Base-by-base conservation (phyloP, 257 asterid genomes). In the Coffea canephora region DNA sequence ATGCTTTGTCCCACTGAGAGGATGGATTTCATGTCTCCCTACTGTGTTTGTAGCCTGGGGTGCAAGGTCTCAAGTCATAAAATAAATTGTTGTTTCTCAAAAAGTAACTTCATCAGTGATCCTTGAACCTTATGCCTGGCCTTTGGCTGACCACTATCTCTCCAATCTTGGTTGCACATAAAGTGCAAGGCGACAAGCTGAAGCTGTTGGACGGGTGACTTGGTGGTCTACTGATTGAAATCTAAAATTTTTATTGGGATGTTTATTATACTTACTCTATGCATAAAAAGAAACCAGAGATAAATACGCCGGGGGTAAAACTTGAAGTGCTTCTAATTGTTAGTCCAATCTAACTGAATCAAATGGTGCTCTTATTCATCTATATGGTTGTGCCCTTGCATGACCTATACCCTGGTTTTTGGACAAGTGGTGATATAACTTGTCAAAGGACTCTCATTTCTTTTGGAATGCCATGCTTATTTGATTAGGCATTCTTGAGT, bases 111-210 rank as follows among this genome's bases (percentile, higher is more conserved):
- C 65, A 57, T 46, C 49, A 11, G 43, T 31, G 61, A 69, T 41
- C 76, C 76, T 66, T 77, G 71, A 39, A 80, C 73, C 71, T 79
- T 75, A 49, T 79, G 69, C 50, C 65, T 48, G 41, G 54, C 16
- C 73, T 43, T 49, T 73, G 62, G 46, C 71, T 41, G 19, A 59
- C 57, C 12, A 34, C 23, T 67, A 64, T 73, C 8, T 64, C 55
- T 48, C 57, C 21, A 4, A 36, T n/a, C 78, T 79, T 46, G 34
- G 48, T 79, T 70, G 39, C 77, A 49, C 10, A 45, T 73, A 36
- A 64, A 49, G 19, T 69, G 18, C 16, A 34, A 73, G 31, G 46
- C n/a, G 59, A 27, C 6, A 34, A 73, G 21, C 69, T 39, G 43
- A 78, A 39, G 54, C 69, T 54, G 81, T 48, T 78, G 54, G 12